Base-by-base conservation (phyloP, 2,329 filamentous ascomycete species). In the Dendrostoma leiphaemia region DNA sequence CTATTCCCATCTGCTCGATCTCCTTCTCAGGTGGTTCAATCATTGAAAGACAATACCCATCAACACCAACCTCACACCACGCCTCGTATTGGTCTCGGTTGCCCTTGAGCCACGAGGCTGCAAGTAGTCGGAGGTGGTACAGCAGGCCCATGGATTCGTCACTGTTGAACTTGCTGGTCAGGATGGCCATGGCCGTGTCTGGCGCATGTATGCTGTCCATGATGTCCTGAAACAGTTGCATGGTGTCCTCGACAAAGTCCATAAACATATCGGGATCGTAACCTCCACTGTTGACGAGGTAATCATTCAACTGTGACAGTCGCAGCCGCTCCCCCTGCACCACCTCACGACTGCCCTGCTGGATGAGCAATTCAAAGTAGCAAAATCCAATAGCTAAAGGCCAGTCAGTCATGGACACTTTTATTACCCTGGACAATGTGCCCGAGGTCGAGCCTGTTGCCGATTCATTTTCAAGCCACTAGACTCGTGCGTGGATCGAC, bases 1-100 rank as follows among this genome's bases (percentile, higher is more conserved):
- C 84, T 59, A 97, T 79, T 40, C 90, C 90, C n/a, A 96, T 75
- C 63, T 97, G 86, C 62, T 99, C 94, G 59, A 97, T 96, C 73
- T 97, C 93, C 48, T 85, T 84, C 61, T 86, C 82, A 15, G 86
- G 80, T 0, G 88, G 83, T 67, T 96, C 88, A 59, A 97, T 85
- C 56, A 80, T 81, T 13, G 81, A 78, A 35, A 78, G 70, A 67
- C 88, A 90, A 70, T 94, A 93, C 23, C 84, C 77, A 13, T 84
- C 79, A 32, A 94, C 74, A 47, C 76, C 76, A 32, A 69, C 66
- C n/a, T 71, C 75, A 49, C 83, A 81, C 67, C 91, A 97, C 7
- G 83, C 82, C 61, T 85, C 78, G 65, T 91, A 97, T 31, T 81
- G 76, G 13, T 79, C 80, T 1, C 82, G 73, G 64, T 92, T 84